Conservation (phyloP, 352 stramenopile genomes). For the Pythium monospermum region DNA sequence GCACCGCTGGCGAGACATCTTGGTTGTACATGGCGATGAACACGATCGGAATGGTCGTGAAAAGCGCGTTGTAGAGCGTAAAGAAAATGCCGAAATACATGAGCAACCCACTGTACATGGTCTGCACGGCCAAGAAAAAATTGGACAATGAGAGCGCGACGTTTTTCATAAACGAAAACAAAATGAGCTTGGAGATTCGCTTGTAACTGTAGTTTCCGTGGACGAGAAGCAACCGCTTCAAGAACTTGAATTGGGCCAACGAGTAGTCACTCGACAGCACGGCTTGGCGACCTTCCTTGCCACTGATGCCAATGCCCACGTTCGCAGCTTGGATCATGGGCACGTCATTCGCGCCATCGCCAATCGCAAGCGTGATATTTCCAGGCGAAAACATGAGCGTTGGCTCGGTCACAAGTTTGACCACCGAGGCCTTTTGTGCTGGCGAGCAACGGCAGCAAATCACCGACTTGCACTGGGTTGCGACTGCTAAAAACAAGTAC, state of each 20-base stretch:
- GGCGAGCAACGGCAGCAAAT: conserved; percentile 86
- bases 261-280: conserved; percentile 84
- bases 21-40: conserved; percentile 90
- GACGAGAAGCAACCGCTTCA: conserved; percentile 78
- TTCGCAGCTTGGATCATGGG: conserved; percentile 88
- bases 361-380: conserved; percentile 85
- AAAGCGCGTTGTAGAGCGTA: conserved; percentile 87
- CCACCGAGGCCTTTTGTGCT: conserved; percentile 80
- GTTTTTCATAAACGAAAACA: conserved; percentile 90
- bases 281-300: conserved; percentile 81
- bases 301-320: conserved; percentile 80
- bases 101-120: conserved; percentile 84
- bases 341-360: conserved; percentile 83
- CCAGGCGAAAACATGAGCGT: conserved; percentile 85
- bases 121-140: conserved; percentile 79
- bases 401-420: conserved; percentile 83
- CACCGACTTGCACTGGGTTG: conserved; percentile 86
- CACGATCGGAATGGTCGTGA: conserved; percentile 88
- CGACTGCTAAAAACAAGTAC: conserved; percentile 84
- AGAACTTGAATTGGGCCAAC: conserved; percentile 77
- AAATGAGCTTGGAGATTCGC: conserved; percentile 83
- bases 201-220: conserved; percentile 91
- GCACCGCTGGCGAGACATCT: conserved; percentile 79
- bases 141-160: conserved; percentile 80
- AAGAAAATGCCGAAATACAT: conserved; percentile 90